These are phyloP conservation scores for Phoenix dactylifera DNA, from an alignment of 176 grass and related monocot genomes.

Conservation along the genomic window DNA sequence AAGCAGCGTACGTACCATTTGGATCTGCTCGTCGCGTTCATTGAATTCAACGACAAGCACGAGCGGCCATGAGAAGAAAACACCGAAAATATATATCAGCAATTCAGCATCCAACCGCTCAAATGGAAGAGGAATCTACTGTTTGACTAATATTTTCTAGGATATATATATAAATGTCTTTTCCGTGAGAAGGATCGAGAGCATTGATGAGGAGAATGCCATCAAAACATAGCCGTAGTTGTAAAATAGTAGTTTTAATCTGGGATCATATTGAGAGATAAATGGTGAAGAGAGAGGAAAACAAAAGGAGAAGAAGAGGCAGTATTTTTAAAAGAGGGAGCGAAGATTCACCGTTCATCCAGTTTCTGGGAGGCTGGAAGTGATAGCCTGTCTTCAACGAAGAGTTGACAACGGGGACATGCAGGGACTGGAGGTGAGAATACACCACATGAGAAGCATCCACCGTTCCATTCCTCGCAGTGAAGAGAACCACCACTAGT, in stretches of 20 bases:
- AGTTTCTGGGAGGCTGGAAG: conserved; percentile 47
- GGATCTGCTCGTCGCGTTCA: conserved; percentile 30
- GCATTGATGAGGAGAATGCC: too few relatives aligned
- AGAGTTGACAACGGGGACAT: background rate
- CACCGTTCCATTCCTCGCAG: background rate
- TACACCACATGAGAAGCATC: conserved; percentile 25
- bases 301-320: background rate
- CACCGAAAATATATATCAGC: background rate
- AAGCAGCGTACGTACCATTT: conserved; percentile 43
- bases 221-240: too few relatives aligned
- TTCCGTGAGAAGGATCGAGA: too few relatives aligned
- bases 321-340: background rate
- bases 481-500: background rate
- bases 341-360: conserved; percentile 50
- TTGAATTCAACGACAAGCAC: background rate
- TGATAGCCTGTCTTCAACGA: conserved; percentile 42
- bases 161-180: too few relatives aligned
- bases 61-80: background rate
- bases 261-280: too few relatives aligned
- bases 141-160: too few relatives aligned
- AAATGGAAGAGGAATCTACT: too few relatives aligned
- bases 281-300: background rate
- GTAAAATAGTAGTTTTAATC: too few relatives aligned
- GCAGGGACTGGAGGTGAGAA: conserved; percentile 20
- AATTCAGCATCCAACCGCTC: too few relatives aligned